Base-by-base conservation (phyloP, 2,329 filamentous ascomycete genomes). In the Bimuria novae-zelandiae region DNA sequence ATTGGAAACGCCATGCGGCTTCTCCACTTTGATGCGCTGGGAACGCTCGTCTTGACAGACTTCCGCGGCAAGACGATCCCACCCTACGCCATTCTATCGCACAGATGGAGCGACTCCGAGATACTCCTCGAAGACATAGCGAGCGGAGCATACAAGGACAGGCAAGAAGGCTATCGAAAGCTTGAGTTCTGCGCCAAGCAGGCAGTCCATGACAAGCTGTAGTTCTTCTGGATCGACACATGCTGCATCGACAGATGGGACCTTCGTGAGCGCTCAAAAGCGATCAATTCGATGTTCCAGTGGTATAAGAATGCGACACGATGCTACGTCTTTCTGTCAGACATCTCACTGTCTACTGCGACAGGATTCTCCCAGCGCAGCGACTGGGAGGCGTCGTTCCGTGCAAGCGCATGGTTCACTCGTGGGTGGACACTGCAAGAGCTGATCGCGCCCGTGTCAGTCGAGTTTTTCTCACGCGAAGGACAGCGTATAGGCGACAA, bases 31-130 rank as follows among this genome's bases (percentile, higher is more conserved):
- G 36, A 39, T 22, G 17, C 22, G 11, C 7, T 14, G 10, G 36
- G 14, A 22, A 39, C 17, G 14, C 36, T 39, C 19, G 17, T 39
- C 36, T 22, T 22, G 16, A 39, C 36, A 27, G 39, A 41, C 23
- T 41, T 41, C 16, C 22, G 39, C 14, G 39, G 39, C 22, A 41
- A 27, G 39, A 25, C 21, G 11, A 41, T 41, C 22, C 39, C 39
- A 16, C 39, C 39, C 10, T 41, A 41, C 51, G 70, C 68, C 6
- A 73, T 74, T 41, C 67, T 74, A 10, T 74, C 69, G 17, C 71
- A 75, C 55, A 65, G 60, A 49, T 73, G 69, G 70, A 44, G 53
- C 21, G 49, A 61, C 36, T 63, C 65, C 12, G 67, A 75, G 59
- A 52, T 68, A 23, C 62, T 60, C 22, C 58, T 69, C 36, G 50